A percentile compares a stretch with the other conserved stretches of the same genome.
Evolutionary conservation across 2,329 filamentous ascomycete genomes (phyloP).

Genomic region (Hypoxylon sp.): DNA sequence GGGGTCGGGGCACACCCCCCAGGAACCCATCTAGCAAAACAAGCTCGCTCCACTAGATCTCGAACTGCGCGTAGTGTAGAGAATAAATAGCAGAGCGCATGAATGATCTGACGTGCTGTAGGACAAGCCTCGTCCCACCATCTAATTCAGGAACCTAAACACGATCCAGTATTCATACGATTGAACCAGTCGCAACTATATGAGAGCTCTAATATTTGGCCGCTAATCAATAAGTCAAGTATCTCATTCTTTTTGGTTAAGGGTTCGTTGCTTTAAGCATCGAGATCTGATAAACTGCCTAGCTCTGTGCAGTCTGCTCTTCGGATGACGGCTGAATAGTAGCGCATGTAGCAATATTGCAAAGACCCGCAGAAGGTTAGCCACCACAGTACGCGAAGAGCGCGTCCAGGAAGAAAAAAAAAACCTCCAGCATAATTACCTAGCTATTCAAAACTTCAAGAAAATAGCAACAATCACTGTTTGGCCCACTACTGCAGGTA

Average conservation of each 20-base stretch:
- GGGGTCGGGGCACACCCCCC: constrained; percentile 22
- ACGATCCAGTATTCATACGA: constrained; percentile 4
- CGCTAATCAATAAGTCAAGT: background rate
- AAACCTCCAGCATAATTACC: background rate
- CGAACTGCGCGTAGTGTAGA: constrained; percentile 17
- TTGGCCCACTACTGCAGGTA: background rate
- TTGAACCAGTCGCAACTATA: background rate
- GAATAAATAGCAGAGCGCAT: constrained; percentile 34
- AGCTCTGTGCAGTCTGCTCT: constrained; percentile 14
- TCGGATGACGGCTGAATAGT: constrained; percentile 19
- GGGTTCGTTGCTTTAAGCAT: constrained; percentile 12
- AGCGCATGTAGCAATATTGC: constrained; percentile 32
- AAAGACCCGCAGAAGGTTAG: constrained; percentile 37
- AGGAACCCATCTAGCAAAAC: constrained; percentile 2
- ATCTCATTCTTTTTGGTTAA: background rate
- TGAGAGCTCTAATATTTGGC: background rate
- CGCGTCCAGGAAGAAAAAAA: background rate
- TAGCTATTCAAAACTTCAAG: background rate
- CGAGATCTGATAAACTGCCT: constrained; percentile 20
- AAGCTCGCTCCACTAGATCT: constrained; percentile 38
- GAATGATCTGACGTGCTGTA: constrained; percentile 40
- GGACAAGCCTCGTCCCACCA: constrained; percentile 18
- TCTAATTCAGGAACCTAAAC: constrained; percentile 28
- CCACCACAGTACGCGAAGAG: constrained; percentile 17
- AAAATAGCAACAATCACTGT: background rate